phyloP scores from a whole-genome alignment of 177 flowering plant genomes.

The Vitis hybrid region DNA sequence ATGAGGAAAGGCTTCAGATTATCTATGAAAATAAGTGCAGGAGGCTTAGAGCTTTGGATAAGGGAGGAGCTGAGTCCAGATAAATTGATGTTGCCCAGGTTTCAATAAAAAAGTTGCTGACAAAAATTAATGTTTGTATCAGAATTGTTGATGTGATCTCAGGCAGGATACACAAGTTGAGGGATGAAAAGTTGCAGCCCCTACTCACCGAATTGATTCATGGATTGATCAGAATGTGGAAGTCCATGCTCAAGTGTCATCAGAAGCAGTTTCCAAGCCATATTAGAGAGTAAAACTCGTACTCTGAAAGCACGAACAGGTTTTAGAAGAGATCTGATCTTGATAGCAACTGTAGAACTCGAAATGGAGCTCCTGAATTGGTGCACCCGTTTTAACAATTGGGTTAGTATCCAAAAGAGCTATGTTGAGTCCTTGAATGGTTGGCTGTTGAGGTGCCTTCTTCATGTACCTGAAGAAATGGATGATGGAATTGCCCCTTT shows the following conservation, averaged over 20 bases:
- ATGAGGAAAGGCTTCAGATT: conserved; percentile 80
- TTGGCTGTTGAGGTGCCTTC: no score
- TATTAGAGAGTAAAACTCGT: conserved; percentile 67
- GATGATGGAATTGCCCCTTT: no score
- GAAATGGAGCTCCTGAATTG: conserved; percentile 75
- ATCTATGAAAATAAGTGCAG: conserved; percentile 78
- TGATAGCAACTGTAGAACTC: conserved; percentile 70
- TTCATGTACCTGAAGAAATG: no score
- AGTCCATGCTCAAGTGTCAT: conserved; percentile 77
- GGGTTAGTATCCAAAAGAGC: no score
- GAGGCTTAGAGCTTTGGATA: conserved; percentile 63
- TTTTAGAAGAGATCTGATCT: conserved; percentile 49
- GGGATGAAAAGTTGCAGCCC: conserved; percentile 91
- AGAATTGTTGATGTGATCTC: conserved; percentile 72
- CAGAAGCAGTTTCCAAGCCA: conserved; percentile 87
- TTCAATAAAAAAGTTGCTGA: conserved; percentile 56
- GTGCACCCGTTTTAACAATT: conserved; percentile 59
- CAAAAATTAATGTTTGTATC: conserved; percentile 65
- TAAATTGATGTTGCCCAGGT: conserved; percentile 79
- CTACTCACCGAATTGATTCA: conserved; percentile 67
- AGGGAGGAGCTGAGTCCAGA: conserved; percentile 73
- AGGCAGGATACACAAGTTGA: conserved; percentile 71
- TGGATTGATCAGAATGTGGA: conserved; percentile 90
- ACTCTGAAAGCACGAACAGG: conserved; percentile 55
- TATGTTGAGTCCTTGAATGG: no score